Evolutionary conservation across 1,284 basidiomycete genomes (phyloP).

Genomic region (Heimioporus retisporus): DNA sequence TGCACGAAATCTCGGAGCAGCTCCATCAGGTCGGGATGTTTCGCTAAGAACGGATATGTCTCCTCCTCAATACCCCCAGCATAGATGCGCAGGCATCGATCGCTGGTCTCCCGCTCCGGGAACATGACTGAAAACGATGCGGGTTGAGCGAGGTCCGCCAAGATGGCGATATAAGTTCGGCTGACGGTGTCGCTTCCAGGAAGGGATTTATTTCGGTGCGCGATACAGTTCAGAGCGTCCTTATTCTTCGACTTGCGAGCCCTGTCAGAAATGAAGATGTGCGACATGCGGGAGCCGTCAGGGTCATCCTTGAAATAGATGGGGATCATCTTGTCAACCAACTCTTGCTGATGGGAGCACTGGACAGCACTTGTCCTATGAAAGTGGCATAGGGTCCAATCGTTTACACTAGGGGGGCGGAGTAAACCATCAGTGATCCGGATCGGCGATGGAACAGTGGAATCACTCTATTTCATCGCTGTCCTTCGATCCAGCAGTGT

Average conservation of each 20-base stretch:
- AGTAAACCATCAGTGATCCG: no score
- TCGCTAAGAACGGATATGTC: constrained; percentile 9
- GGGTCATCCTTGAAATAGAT: no score
- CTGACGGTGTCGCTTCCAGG: no score
- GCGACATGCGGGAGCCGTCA: no score
- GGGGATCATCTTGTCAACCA: constrained; percentile 16
- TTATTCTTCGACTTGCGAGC: no score
- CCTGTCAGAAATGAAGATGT: no score
- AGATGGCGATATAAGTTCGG: constrained; percentile 15
- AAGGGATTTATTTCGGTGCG: no score
- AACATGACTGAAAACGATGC: constrained; percentile 9
- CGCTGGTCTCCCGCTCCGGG: not conserved
- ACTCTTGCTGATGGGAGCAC: constrained; percentile 14
- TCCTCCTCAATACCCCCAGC: constrained; percentile 19
- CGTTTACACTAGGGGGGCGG: not conserved
- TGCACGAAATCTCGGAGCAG: not conserved
- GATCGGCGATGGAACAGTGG: no score
- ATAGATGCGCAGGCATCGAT: constrained; percentile 16
- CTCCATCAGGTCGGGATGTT: not conserved
- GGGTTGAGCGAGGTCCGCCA: constrained; percentile 20
- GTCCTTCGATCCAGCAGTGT: no score
- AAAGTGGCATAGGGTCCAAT: constrained; percentile 21
- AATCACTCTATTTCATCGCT: no score
- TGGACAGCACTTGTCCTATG: constrained; percentile 28
- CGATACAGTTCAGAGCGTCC: no score